Percentiles rank a stretch among this genome's conserved stretches.
Conservation (phyloP, 345 rosid genomes). For the Aethionema arabicum region DNA sequence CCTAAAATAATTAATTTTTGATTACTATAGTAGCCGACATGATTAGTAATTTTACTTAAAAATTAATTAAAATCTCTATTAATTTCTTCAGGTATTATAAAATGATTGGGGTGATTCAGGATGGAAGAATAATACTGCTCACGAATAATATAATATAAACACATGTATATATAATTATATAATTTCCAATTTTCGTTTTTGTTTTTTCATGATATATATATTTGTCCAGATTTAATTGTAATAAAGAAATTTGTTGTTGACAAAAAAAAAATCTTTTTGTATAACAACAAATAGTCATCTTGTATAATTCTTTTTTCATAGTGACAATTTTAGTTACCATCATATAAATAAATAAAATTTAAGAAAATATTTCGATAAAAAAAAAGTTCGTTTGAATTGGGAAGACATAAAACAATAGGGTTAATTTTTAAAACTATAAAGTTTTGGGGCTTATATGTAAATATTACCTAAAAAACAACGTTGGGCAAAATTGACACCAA, state of each 20-base stretch:
- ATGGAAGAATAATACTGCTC: slow-evolving; percentile 15
- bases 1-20: not conserved
- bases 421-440: no score
- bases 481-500: no score
- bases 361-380: no score
- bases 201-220: slow-evolving; percentile 1
- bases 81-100: slow-evolving; percentile 22
- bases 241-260: slow-evolving; percentile 34
- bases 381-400: no score
- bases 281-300: slow-evolving; percentile 17
- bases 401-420: no score
- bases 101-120: slow-evolving; percentile 23
- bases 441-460: no score
- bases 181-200: not conserved
- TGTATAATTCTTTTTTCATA: no score
- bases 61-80: not conserved
- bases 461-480: no score
- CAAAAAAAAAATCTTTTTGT: no score
- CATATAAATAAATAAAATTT: no score
- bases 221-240: slow-evolving; percentile 28
- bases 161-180: slow-evolving; percentile 13
- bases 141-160: not conserved
- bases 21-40: not conserved
- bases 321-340: no score
- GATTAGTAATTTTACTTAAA: not conserved